These are phyloP conservation scores for Plicaturopsis crispa DNA, from an alignment of 768 basidiomycete genomes.

Conservation along the genomic window DNA sequence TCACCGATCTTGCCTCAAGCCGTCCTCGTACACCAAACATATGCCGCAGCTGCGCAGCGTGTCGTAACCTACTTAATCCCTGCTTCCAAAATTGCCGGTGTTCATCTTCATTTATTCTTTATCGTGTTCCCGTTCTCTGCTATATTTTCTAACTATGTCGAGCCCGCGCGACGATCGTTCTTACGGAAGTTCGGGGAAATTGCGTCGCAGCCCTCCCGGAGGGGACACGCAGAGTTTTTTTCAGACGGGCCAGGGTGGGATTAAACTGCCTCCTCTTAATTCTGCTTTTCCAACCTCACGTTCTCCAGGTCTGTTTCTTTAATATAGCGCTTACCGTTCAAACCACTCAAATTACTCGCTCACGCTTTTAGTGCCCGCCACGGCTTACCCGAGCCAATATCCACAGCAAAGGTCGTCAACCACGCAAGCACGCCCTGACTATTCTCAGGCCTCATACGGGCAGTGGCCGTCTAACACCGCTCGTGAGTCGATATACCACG, in stretches of 20 bases:
- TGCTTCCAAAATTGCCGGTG: constrained; percentile 48
- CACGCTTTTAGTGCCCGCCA: constrained; percentile 53
- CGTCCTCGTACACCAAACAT: too few relatives aligned
- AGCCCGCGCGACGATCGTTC: constrained; percentile 66
- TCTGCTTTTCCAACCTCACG: constrained; percentile 81
- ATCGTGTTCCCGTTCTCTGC: constrained; percentile 35
- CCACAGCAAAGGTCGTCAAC: constrained; percentile 60
- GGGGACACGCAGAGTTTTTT: constrained; percentile 61
- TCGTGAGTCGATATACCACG: constrained; percentile 23
- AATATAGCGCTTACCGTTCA: constrained; percentile 40
- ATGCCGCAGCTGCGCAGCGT: constrained; percentile 25
- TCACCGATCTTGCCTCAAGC: too few relatives aligned
- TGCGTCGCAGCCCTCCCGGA: constrained; percentile 58
- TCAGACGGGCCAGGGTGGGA: constrained; percentile 82
- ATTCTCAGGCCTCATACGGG: constrained; percentile 40
- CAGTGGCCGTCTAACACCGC: constrained; percentile 30
- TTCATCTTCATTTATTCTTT: constrained; percentile 34
- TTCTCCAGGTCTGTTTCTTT: constrained; percentile 80
- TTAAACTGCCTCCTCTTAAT: constrained; percentile 81
- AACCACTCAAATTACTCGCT: constrained; percentile 51
- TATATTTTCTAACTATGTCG: constrained; percentile 49
- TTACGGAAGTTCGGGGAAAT: constrained; percentile 56
- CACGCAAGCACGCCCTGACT: constrained; percentile 53
- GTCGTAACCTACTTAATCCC: constrained; percentile 37
- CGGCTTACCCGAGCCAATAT: constrained; percentile 49